Evolutionary conservation across 2,329 filamentous ascomycete genomes (phyloP), one percentile per base, ranked within the genome.

Genomic region (Cadophora sp.): DNA sequence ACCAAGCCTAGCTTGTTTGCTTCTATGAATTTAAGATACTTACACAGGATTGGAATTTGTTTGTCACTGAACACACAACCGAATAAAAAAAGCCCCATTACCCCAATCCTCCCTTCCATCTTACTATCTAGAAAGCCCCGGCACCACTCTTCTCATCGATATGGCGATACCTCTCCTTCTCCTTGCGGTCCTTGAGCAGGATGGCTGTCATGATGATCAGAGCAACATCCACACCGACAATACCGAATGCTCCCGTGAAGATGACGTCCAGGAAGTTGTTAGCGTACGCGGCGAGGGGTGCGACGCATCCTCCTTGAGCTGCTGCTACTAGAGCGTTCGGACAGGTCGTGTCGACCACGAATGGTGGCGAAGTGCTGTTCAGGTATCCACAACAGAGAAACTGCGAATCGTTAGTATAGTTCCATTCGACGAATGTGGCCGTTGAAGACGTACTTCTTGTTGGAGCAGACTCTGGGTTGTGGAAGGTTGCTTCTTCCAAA

Each of bases 351-450:
- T 94, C 89, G 65, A 86, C 87, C 70, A 93, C 83, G 77, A 94
- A 95, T 61, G 89, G 87, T 13, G 91, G 90, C 14, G 87, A 84
- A 4, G 89, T 90, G 78, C 85, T 87, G 80, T 94, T 93, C 73
- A 86, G 80, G 80, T 92, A 96, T 69, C 92, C 92, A 74, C 92
- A 96, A 86, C 92, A 96, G 73, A 87, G 78, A 77, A 95, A 94
- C 88, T 93, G 75, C 27, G 4, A 74, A 66, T 72, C 69, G 62
- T 71, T 62, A 72, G 59, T 48, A 59, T 58, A 20, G 50, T 20
- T 22, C 27, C 2, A 30, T 16, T 20, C 5, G 33, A n/a, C 27
- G 18, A 13, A 27, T n/a, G 1, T 9, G 51, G 30, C 43, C 36
- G 5, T 22, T 9, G 33, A 55, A 27, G 36, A 33, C 85, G 62